These are phyloP conservation scores for Colletotrichum sp. DNA, from an alignment of 2,329 filamentous ascomycete species.

Conservation along the genomic window DNA sequence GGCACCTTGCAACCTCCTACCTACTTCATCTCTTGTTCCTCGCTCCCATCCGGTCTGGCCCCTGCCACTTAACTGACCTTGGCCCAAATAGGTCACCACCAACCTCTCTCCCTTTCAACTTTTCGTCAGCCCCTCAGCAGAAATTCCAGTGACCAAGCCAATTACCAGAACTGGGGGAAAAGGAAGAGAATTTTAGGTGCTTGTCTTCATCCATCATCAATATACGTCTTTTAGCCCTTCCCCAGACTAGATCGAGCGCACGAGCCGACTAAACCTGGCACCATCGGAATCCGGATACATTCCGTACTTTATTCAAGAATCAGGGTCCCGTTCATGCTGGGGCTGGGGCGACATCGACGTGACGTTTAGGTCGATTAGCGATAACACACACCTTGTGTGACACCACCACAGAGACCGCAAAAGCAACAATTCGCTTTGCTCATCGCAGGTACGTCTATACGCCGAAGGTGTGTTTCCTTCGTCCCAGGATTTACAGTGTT, in stretches of 20 bases:
- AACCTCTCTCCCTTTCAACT: not conserved
- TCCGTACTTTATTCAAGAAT: not conserved
- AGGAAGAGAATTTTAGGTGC: not conserved
- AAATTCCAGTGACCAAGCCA: not conserved
- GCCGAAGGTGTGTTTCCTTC: not conserved
- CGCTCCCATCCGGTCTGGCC: not conserved
- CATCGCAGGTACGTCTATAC: not conserved
- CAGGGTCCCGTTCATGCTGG: conserved; percentile 12
- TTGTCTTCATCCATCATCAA: not conserved
- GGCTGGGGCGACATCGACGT: conserved; percentile 3
- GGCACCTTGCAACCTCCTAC: conserved; percentile 8
- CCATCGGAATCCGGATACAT: not conserved
- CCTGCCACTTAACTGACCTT: not conserved
- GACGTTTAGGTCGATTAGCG: not conserved
- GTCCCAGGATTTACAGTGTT: not conserved
- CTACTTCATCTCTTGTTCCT: conserved; percentile 6
- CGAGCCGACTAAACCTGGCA: not conserved
- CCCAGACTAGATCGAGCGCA: not conserved
- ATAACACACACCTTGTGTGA: not conserved
- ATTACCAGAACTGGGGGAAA: not conserved
- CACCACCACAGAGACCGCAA: not conserved
- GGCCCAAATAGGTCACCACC: not conserved
- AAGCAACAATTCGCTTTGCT: not conserved
- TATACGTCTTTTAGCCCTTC: not conserved
- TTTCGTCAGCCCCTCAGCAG: not conserved